phyloP scores from a whole-genome alignment of 306 rosid species.

The Cotoneaster glaucophyllus region DNA sequence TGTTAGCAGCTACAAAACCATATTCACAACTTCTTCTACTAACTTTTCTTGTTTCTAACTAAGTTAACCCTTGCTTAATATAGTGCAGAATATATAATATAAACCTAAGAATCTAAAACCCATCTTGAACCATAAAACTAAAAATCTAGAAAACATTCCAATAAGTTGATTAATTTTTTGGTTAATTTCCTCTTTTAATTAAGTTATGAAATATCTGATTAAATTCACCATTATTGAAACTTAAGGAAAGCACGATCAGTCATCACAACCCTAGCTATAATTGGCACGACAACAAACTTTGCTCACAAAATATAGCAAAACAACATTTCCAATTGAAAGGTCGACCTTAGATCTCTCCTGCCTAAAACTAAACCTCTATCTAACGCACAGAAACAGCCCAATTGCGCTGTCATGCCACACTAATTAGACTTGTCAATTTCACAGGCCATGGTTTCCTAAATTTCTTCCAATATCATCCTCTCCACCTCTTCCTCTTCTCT shows the following conservation, averaged over 20 bases:
- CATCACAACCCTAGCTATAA: not conserved
- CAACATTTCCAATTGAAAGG: constrained; percentile 33
- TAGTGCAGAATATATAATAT: not conserved
- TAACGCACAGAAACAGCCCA: constrained; percentile 23
- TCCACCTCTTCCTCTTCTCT: not conserved
- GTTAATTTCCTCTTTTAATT: not conserved
- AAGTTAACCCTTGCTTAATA: not conserved
- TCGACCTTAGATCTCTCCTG: constrained; percentile 53
- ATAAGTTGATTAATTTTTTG: not conserved
- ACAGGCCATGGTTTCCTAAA: constrained; percentile 9
- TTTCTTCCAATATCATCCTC: not conserved
- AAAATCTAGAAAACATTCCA: not conserved
- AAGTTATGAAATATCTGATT: not conserved
- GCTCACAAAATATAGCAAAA: constrained; percentile 4
- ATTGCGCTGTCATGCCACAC: constrained; percentile 7
- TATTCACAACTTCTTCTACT: not conserved
- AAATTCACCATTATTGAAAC: not conserved
- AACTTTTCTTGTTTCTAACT: not conserved
- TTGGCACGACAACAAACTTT: not conserved
- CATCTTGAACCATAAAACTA: not conserved
- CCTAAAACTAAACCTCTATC: constrained; percentile 24
- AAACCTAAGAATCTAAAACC: not conserved
- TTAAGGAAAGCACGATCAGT: not conserved
- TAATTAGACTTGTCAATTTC: constrained; percentile 10
- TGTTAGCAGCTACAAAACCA: not conserved